phyloP scores from a whole-genome alignment of 257 asterid species.

The Ilex aquifolium region DNA sequence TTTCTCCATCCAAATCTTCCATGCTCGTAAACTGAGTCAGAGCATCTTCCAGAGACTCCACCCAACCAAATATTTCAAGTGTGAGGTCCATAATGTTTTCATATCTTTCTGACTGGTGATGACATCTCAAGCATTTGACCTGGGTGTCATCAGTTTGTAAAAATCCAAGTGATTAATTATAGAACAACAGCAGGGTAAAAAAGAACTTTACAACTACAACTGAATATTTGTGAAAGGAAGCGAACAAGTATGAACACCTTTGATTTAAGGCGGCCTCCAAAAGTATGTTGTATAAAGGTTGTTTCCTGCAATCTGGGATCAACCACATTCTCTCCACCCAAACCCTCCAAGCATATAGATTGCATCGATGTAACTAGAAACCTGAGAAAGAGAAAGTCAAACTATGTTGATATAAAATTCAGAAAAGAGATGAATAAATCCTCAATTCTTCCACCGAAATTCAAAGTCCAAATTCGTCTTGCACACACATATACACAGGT shows the following conservation, averaged over 20 bases:
- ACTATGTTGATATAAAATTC: conserved; percentile 1
- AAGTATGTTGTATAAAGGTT: conserved; percentile 69
- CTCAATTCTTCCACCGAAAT: not conserved
- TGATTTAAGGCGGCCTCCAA: conserved; percentile 81
- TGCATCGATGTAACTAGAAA: conserved; percentile 91
- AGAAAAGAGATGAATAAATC: not conserved
- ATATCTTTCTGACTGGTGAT: conserved; percentile 63
- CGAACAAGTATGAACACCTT: conserved; percentile 41
- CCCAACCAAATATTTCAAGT: conserved; percentile 78
- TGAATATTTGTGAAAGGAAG: not conserved
- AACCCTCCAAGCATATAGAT: conserved; percentile 70
- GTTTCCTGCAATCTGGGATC: conserved; percentile 79
- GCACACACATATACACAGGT: not conserved
- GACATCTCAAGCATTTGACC: conserved; percentile 77
- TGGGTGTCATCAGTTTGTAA: conserved; percentile 22
- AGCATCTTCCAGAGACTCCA: conserved; percentile 77
- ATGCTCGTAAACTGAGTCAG: conserved; percentile 73
- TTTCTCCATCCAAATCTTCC: conserved; percentile 88
- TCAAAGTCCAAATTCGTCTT: not conserved
- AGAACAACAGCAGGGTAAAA: conserved; percentile 1
- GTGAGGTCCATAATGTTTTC: conserved; percentile 87
- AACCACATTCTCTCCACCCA: conserved; percentile 69
- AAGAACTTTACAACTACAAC: not conserved
- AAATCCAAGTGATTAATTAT: not conserved
- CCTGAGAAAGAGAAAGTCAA: conserved; percentile 29